These are phyloP conservation scores for Celoporthe dispersa DNA, from an alignment of 2,329 filamentous ascomycete genomes.

Conservation along the genomic window DNA sequence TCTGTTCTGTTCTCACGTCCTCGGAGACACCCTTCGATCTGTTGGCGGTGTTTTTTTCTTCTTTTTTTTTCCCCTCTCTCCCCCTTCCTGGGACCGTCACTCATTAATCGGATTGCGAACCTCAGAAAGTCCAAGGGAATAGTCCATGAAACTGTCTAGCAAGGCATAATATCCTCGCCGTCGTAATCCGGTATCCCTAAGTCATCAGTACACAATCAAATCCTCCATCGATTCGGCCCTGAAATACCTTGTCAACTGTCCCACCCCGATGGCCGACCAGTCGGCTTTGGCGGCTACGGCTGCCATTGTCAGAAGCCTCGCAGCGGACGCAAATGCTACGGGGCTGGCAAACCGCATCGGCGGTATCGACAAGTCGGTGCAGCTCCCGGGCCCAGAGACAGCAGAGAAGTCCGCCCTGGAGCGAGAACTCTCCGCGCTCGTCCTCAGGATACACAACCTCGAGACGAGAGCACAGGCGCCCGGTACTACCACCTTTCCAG, in stretches of 20 bases:
- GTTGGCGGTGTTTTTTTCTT: conserved; percentile 17
- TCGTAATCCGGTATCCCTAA: conserved; percentile 17
- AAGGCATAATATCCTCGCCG: conserved; percentile 19
- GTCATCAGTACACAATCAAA: conserved; percentile 17
- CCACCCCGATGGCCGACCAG: conserved; percentile 55
- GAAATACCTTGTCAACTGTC: conserved; percentile 18
- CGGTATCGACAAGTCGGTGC: conserved; percentile 55
- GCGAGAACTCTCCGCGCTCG: conserved; percentile 78
- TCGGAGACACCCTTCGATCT: conserved; percentile 13
- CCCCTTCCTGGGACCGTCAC: conserved; percentile 17
- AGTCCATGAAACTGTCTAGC: conserved; percentile 26
- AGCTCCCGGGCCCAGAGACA: conserved; percentile 77
- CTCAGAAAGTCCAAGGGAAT: conserved; percentile 9
- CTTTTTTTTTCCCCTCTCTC: too few species aligned
- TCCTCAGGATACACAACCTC: conserved; percentile 77
- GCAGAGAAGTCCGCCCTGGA: conserved; percentile 80
- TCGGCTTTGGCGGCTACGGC: conserved; percentile 58
- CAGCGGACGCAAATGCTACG: conserved; percentile 46
- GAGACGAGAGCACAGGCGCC: conserved; percentile 74
- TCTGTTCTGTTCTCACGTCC: conserved; percentile 18
- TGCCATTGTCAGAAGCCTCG: conserved; percentile 58
- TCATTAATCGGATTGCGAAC: conserved; percentile 17
- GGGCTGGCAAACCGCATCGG: conserved; percentile 43
- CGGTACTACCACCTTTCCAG: conserved; percentile 64
- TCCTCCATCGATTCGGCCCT: conserved; percentile 13